Percentiles rank a stretch among this genome's conserved stretches.
Conservation (phyloP, 495 filamentous ascomycete genomes). For the Annulohypoxylon stygium region DNA sequence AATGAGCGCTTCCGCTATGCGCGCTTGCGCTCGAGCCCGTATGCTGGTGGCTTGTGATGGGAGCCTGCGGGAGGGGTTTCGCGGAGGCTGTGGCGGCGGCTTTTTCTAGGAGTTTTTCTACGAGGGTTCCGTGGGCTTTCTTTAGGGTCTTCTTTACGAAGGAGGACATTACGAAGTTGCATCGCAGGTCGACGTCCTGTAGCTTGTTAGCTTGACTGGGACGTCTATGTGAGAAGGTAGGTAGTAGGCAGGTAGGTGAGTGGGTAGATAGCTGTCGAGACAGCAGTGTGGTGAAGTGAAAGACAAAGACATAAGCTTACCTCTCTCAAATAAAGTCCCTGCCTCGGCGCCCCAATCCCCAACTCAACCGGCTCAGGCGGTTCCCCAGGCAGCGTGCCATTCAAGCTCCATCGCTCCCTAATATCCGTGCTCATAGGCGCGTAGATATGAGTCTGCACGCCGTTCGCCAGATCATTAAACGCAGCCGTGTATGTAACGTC, state of each 20-base stretch:
- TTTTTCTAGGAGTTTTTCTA: constrained; percentile 73
- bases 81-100: constrained; percentile 11
- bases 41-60: constrained; percentile 10
- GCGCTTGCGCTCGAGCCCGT: constrained; percentile 12
- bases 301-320: constrained; percentile 19
- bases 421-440: constrained; percentile 76
- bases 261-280: neutral
- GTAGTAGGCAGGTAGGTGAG: neutral
- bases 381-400: constrained; percentile 74
- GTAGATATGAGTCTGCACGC: constrained; percentile 80
- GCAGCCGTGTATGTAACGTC: constrained; percentile 80
- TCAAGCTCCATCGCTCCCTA: constrained; percentile 74
- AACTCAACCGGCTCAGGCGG: constrained; percentile 68
- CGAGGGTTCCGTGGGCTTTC: constrained; percentile 74
- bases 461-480: constrained; percentile 76
- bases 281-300: neutral
- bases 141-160: constrained; percentile 84
- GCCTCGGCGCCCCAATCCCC: constrained; percentile 69
- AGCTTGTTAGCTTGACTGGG: neutral
- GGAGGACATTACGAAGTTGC: constrained; percentile 76
- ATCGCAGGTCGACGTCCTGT: constrained; percentile 77
- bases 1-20: constrained; percentile 29
- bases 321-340: constrained; percentile 79
- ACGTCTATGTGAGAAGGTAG: neutral
- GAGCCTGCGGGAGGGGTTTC: neutral